phyloP scores from a whole-genome alignment of 2,329 filamentous ascomycete genomes.

The Colletotrichum sp. region DNA sequence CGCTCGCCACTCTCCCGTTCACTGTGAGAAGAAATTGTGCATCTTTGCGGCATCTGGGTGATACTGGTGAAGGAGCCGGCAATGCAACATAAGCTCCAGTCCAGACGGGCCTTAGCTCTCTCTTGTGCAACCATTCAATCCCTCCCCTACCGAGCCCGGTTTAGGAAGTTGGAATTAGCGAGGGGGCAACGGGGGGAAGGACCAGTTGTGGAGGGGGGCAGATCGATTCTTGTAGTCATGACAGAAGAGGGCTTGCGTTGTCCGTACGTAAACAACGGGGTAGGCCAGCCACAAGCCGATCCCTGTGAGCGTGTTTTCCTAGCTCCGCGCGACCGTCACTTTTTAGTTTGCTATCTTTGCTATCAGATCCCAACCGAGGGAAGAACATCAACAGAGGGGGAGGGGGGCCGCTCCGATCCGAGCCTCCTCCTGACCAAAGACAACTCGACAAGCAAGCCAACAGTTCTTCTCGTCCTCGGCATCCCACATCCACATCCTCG shows the following conservation, averaged over 20 bases:
- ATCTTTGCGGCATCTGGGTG: not conserved
- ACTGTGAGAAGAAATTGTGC: not conserved
- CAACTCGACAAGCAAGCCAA: not conserved
- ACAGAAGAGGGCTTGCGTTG: not conserved
- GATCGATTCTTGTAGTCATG: not conserved
- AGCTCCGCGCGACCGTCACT: not conserved
- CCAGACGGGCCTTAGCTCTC: not conserved
- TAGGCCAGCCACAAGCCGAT: not conserved
- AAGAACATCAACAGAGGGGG: not conserved
- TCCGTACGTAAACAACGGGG: not conserved
- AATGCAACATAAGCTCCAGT: not conserved
- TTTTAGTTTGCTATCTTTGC: not conserved
- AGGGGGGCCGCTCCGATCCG: not conserved
- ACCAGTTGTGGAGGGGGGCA: not conserved
- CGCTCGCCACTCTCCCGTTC: not conserved
- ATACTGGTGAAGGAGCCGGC: not conserved
- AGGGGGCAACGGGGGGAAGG: not conserved
- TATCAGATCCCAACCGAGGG: not conserved
- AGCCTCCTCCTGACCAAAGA: not conserved
- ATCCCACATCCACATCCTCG: not conserved
- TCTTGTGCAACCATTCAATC: not conserved
- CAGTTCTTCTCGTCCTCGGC: not conserved
- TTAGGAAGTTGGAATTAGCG: not conserved
- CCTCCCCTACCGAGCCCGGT: not conserved
- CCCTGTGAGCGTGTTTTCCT: not conserved